Evolutionary conservation across 257 asterid species (phyloP).

Genomic region (Nicotiana paniculata): DNA sequence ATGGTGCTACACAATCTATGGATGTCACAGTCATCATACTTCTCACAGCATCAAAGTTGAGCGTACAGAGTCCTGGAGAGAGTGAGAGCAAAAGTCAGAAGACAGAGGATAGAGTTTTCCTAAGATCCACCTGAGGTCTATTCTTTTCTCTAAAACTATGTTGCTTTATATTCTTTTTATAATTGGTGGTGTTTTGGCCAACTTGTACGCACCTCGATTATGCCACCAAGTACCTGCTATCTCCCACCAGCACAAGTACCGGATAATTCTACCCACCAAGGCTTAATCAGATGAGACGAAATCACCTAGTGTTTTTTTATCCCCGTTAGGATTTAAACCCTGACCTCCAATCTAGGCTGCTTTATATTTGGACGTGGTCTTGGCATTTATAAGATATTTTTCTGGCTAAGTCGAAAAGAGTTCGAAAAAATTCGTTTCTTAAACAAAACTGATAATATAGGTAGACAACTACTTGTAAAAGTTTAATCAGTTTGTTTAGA

Average conservation of each 20-base stretch:
- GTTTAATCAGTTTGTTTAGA: background rate
- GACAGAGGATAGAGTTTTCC: background rate
- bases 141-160: background rate
- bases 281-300: background rate
- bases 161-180: background rate
- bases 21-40: conserved; percentile 69
- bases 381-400: background rate
- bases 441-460: background rate
- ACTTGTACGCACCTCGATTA: background rate
- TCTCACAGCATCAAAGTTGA: conserved; percentile 62
- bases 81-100: background rate
- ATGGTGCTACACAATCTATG: conserved; percentile 80
- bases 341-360: background rate
- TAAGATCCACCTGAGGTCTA: background rate
- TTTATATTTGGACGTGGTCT: background rate
- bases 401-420: background rate
- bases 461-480: background rate
- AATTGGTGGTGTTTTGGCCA: background rate
- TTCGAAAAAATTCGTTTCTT: background rate
- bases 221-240: background rate
- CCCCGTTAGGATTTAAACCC: background rate
- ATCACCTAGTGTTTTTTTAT: background rate
- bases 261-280: background rate
- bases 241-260: background rate
- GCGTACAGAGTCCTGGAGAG: conserved; percentile 55